phyloP scores from a whole-genome alignment of 2,329 filamentous ascomycete genomes.

The Helotiales sp. region DNA sequence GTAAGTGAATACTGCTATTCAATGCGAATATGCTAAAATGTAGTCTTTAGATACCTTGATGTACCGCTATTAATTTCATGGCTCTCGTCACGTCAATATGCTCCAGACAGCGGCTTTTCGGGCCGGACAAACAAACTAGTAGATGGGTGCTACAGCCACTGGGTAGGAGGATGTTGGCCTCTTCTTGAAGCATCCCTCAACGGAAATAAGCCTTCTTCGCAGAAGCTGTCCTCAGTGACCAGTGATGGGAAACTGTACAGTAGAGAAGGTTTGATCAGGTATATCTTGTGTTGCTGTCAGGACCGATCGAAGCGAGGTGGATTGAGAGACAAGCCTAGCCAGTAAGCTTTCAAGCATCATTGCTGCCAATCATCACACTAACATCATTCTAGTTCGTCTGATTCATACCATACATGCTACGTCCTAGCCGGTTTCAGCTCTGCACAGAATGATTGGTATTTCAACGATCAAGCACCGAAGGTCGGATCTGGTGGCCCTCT shows the following conservation, averaged over 20 bases:
- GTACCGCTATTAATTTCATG: conserved; percentile 79
- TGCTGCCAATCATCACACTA: conserved; percentile 19
- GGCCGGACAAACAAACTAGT: conserved; percentile 97
- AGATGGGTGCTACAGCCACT: conserved; percentile 97
- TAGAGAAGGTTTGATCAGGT: conserved; percentile 82
- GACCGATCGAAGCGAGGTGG: conserved; percentile 73
- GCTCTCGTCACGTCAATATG: conserved; percentile 87
- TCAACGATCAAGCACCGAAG: conserved; percentile 45
- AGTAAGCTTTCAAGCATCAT: conserved; percentile 58
- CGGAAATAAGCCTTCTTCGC: conserved; percentile 42
- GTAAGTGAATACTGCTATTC: conserved; percentile 53
- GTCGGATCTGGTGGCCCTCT: conserved; percentile 42
- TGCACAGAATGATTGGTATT: conserved; percentile 71
- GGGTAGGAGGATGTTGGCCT: conserved; percentile 95
- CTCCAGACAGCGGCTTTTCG: conserved; percentile 89
- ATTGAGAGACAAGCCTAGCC: conserved; percentile 90
- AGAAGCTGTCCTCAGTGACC: conserved; percentile 19
- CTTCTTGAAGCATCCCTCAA: conserved; percentile 80
- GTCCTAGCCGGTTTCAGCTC: conserved; percentile 84
- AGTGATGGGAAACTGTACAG: conserved; percentile 67
- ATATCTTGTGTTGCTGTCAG: conserved; percentile 90
- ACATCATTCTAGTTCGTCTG: conserved; percentile 62
- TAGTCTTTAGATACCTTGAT: conserved; percentile 58
- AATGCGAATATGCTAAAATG: background rate
- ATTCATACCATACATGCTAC: conserved; percentile 94